Base-by-base conservation (phyloP, 805 yeast genomes). In the Tetrapisispora pingtungensis region DNA sequence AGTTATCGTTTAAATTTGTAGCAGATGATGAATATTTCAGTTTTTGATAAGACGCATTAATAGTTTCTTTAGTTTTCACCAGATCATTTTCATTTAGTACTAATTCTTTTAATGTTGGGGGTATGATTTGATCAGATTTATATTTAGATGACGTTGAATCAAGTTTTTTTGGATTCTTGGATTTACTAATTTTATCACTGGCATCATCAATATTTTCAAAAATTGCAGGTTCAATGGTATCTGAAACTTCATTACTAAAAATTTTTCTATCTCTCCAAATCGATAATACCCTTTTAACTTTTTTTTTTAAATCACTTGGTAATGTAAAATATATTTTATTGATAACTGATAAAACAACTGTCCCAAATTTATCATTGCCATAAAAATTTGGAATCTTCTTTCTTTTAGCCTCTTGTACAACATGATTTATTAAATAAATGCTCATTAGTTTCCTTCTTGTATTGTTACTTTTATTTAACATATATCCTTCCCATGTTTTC, bases 201-300 rank as follows among this genome's bases (percentile, higher is more conserved):
- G 48, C 43, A 20, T 61, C 62, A 10, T 37, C 40, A 27, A 4
- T 4, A 26, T 28, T 26, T 7, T 37, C 24, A 14, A 37, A 18
- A 27, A 37, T 27, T 17, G 32, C 15, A 27, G 40, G n/a, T 7
- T 37, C 40, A 17, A 72, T 58, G 10, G 54, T 55, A 14, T 49
- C 39, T 41, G 69, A 51, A 6, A 61, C 66, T 1, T 53, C 55
- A 4, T 58, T 52, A 5, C 61, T 41, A 48, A 81, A 80, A 0
- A 81, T 73, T n/a, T 58, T 60, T 42, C 89, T 65, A 53, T 77
- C 77, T 33, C 70, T 68, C 87, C 87, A 81, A n/a, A 81, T 84
- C 33, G 66, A 70, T 15, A 78, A 67, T 15, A 81, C 78, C 32
- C 88, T 68, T 36, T 67, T 72, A 10, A 80, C 70, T 44, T 78